These are phyloP conservation scores for Solanum chmielewskii DNA, from an alignment of 257 asterid species.

Conservation along the genomic window DNA sequence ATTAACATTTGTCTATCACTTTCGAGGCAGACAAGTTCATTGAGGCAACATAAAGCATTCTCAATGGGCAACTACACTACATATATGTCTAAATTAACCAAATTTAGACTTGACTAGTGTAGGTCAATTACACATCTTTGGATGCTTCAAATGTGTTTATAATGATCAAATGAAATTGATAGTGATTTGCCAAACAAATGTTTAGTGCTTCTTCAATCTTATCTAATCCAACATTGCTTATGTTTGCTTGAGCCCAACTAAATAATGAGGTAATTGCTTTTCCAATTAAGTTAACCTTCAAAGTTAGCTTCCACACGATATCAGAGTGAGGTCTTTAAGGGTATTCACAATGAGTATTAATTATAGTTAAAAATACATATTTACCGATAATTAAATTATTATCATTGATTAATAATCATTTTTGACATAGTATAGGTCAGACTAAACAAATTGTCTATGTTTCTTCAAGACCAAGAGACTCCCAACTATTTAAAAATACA, in stretches of 20 bases:
- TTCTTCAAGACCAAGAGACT: conserved; percentile 7
- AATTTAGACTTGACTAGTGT: neutral
- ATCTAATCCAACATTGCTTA: neutral
- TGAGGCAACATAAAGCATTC: neutral
- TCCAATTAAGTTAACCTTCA: neutral
- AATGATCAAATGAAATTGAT: neutral
- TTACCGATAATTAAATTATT: too few relatives aligned
- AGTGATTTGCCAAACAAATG: neutral
- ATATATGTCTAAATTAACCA: neutral
- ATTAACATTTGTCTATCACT: neutral
- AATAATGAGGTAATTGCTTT: neutral
- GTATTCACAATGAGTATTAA: too few relatives aligned
- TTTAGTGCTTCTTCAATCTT: neutral
- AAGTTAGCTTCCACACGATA: neutral
- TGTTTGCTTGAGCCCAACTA: neutral
- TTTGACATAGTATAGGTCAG: too few relatives aligned
- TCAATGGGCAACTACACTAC: neutral
- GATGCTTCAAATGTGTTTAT: neutral
- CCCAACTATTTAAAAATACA: neutral
- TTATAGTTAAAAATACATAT: too few relatives aligned
- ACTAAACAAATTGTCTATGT: neutral
- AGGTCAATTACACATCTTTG: neutral
- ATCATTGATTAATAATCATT: too few relatives aligned
- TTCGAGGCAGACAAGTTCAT: neutral
- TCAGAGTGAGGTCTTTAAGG: neutral